These are phyloP conservation scores for Paramecium caudatum DNA, from an alignment of 73 alveolate genomes.

Conservation along the genomic window DNA sequence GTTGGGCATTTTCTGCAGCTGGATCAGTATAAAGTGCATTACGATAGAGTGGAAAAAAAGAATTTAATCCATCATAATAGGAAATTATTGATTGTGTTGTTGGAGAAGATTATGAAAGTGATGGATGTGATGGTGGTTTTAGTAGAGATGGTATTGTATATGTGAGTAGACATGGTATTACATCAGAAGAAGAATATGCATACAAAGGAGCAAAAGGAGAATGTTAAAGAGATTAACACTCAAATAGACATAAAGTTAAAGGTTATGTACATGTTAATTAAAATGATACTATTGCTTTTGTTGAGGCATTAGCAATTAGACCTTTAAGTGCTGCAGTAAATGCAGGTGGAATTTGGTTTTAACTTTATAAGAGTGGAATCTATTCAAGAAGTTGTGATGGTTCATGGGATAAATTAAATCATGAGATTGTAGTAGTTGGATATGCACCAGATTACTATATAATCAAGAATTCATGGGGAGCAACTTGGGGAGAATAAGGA, in stretches of 20 bases:
- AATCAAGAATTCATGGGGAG: constrained; percentile 82
- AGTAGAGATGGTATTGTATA: constrained; percentile 82
- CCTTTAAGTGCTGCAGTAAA: constrained; percentile 83
- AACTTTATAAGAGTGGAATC: constrained; percentile 85
- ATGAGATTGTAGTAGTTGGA: constrained; percentile 89
- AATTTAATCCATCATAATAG: constrained; percentile 74
- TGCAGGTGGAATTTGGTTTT: constrained; percentile 82
- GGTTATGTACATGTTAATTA: constrained; percentile 68
- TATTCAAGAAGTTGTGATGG: constrained; percentile 63
- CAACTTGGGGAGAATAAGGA: constrained; percentile 80
- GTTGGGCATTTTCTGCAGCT: constrained; percentile 88
- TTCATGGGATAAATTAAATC: constrained; percentile 68
- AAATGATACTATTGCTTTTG: constrained; percentile 62
- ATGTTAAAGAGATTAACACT: constrained; percentile 72
- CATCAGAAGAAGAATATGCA: constrained; percentile 87
- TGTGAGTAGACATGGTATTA: constrained; percentile 70
- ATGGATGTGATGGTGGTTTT: constrained; percentile 91
- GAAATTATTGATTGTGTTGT: constrained; percentile 78
- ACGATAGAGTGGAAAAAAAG: background rate
- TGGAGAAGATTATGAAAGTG: constrained; percentile 78
- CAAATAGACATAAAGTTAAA: constrained; percentile 41
- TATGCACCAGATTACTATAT: constrained; percentile 72
- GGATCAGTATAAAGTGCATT: constrained; percentile 79
- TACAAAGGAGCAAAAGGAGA: constrained; percentile 79
- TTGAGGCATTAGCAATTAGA: constrained; percentile 75